Evolutionary conservation across 2,329 filamentous ascomycete genomes (phyloP).

Genomic region (Cryphonectria japonica): DNA sequence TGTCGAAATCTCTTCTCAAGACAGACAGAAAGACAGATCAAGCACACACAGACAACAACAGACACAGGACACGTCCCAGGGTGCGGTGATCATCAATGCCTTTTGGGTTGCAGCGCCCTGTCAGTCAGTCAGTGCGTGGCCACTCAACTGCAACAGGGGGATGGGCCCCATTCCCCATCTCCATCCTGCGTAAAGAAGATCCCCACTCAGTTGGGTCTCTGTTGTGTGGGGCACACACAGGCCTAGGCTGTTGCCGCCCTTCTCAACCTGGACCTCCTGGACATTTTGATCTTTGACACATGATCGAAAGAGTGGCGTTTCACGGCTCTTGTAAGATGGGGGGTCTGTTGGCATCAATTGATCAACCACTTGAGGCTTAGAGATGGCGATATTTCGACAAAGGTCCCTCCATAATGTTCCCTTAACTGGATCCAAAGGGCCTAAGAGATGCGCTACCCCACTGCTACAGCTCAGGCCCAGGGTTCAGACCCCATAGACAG

Average conservation of each 20-base stretch:
- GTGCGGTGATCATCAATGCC: conserved; percentile 10
- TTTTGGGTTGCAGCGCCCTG: not conserved
- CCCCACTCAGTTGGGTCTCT: not conserved
- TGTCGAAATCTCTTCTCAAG: not conserved
- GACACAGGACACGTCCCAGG: conserved; percentile 9
- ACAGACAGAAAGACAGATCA: not conserved
- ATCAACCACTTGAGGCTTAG: not conserved
- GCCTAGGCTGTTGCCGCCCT: not conserved
- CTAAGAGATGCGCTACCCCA: not conserved
- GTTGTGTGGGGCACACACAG: not conserved
- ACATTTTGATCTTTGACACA: not conserved
- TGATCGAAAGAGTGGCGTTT: not conserved
- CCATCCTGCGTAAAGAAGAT: not conserved
- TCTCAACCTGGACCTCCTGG: not conserved
- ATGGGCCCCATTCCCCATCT: not conserved
- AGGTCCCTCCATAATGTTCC: not conserved
- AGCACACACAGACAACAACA: not conserved
- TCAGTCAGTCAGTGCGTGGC: not conserved
- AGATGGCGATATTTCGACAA: not conserved
- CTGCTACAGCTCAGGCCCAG: not conserved
- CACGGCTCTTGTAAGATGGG: not conserved
- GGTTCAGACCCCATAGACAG: not conserved
- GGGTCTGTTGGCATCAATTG: not conserved
- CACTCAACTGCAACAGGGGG: conserved; percentile 2
- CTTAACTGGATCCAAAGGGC: not conserved